Evolutionary conservation across 441 rosid genomes (phyloP), one percentile per base, ranked within the genome.

Genomic region (Jatropha multifida): DNA sequence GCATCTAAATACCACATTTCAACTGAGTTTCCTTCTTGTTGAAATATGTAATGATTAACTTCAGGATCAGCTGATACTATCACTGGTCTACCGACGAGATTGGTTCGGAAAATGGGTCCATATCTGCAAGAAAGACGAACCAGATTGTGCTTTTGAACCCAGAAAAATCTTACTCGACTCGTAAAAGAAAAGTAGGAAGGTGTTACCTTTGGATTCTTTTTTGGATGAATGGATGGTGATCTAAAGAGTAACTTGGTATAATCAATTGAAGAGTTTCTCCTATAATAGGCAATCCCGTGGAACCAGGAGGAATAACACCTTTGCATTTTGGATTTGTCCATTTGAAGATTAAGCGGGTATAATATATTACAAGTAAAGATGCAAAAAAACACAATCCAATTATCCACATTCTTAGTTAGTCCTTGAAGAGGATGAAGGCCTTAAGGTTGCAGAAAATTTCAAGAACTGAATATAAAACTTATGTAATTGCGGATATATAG

Each of bases 281-380:
- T 4, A 90, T 76, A 4, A 90, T 52, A 0, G 90, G 92, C 3
- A 86, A 71, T 9, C 88, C 90, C 90, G 87, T 84, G 0, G 89
- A 87, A 17, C 92, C 94, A 14, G 92, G 92, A 61, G 89, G 92
- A 42, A 86, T 85, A 40, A 74, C 71, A 12, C 89, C 92, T 63
- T 59, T 86, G 70, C 88, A 86, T 27, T 69, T 82, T 7, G 88
- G 89, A 38, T 85, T 81, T 63, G 69, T 82, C 91, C 90, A 85
- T 68, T 67, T 84, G 41, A 70, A 71, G 20, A 85, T 59, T 82
- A 85, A 86, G 56, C 68, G 79, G 32, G 82, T 82, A 42, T 65
- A 49, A 64, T 68, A 77, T 40, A 85, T 77, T 65, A 85, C 74
- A 66, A 78, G 41, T 55, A 84, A 78, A 65, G 85, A 81, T 68